These are phyloP conservation scores for Extremus antarcticus DNA, from an alignment of 495 filamentous ascomycete genomes.

Conservation along the genomic window DNA sequence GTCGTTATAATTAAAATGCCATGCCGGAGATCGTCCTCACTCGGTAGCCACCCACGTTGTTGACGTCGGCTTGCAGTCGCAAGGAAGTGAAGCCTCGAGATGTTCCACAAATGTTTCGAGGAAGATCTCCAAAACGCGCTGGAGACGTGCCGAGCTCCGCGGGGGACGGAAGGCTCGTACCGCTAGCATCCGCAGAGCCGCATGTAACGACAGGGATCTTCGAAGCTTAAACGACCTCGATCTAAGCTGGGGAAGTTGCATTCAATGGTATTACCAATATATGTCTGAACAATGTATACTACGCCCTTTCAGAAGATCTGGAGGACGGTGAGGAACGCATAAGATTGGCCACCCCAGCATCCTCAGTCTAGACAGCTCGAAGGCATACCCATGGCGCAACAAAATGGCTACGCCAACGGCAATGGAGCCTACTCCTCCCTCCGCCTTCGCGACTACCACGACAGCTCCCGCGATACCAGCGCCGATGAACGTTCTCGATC, in stretches of 20 bases:
- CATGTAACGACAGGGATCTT: not conserved
- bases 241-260: not conserved
- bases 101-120: no score
- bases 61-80: no score
- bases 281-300: no score
- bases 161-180: not conserved
- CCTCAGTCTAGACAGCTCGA: no score
- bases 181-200: not conserved
- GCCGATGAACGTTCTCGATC: slow-evolving; percentile 18
- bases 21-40: no score
- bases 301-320: no score
- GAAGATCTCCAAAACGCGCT: not conserved
- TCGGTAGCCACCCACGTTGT: no score
- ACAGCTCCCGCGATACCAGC: slow-evolving; percentile 14
- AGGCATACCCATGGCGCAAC: not conserved
- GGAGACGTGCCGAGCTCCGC: not conserved
- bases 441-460: slow-evolving; percentile 14
- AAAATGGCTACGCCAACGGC: not conserved
- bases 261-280: no score
- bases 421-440: slow-evolving; percentile 11
- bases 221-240: not conserved
- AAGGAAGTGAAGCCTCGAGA: no score
- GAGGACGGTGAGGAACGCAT: no score
- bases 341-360: no score
- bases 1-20: no score